Evolutionary conservation across 257 asterid species (phyloP), one percentile per base, ranked within the genome.

Genomic region (Cruciata laevipes): DNA sequence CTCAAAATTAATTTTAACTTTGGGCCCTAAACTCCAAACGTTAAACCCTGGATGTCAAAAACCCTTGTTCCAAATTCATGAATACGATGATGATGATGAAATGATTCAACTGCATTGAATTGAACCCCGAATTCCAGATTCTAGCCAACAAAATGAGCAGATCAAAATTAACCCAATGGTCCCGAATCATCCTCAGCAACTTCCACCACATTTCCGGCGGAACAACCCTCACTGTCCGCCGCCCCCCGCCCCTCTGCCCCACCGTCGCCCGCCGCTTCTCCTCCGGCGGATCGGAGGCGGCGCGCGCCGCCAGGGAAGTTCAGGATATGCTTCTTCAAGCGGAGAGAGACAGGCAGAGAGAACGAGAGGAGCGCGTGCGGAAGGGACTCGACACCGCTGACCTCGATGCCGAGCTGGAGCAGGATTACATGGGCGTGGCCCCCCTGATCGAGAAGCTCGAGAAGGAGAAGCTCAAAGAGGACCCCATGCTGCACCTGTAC

Each of bases 351-450:
- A 78, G 76, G 60, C 52, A 16, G 32, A 77, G 65, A 37, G 95
- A 84, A 73, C 78, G 79, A 74, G 95, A 84, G 69, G 91, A 82
- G 65, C 74, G 84, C 69, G 52, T 60, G 32, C 80, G 80, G 51
- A 77, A 79, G 23, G 98, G 95, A 16, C 79, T 89, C 11, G 83
- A 74, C 69, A 78, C 89, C 16, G 77, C 77, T 3, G 89, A 81
- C 67, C 73, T 84, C 60, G 96, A 84, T 55, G 83, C 79, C 3
- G 89, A 82, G 60, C 88, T 78, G 12, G 86, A 79, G 30, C 82
- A 75, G 69, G 95, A 88, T 68, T 81, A 52, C 69, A 59, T 80
- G 78, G 86, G 87, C 12, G 80, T 81, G 10, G 80, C 72, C 9
- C 78, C 84, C 13, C 58, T 80, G 63, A 76, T 87, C 24, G 91